phyloP scores from a whole-genome alignment of 2,329 filamentous ascomycete species.

The Alternaria sp. region DNA sequence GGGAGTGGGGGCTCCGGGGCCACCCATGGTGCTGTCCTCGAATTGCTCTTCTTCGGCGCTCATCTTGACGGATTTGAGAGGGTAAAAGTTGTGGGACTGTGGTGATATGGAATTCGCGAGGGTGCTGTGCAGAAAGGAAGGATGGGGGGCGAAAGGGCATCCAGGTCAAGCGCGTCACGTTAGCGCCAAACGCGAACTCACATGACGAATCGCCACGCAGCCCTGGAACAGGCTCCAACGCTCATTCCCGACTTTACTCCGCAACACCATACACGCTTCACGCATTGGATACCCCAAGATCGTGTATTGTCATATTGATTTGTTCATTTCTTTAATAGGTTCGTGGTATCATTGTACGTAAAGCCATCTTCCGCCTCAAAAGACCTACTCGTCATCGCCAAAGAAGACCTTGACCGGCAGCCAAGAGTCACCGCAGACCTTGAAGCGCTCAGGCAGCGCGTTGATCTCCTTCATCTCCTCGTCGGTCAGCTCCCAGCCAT shows the following conservation, averaged over 20 bases:
- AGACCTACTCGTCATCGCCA: constrained; percentile 74
- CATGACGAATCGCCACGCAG: constrained; percentile 18
- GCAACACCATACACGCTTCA: not conserved
- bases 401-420: constrained; percentile 82
- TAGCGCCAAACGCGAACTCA: constrained; percentile 37
- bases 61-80: constrained; percentile 43
- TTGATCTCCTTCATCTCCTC: constrained; percentile 76
- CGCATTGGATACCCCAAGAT: not conserved
- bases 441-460: constrained; percentile 76
- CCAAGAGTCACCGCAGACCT: constrained; percentile 72
- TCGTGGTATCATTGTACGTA: constrained; percentile 20
- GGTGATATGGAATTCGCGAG: not conserved
- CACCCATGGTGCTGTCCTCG: constrained; percentile 71
- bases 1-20: constrained; percentile 92
- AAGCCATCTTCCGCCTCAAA: not conserved
- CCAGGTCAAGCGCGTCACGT: constrained; percentile 11
- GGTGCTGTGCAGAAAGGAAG: constrained; percentile 5
- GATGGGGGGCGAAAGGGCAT: constrained; percentile 20
- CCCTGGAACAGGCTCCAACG: not conserved
- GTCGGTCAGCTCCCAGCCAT: constrained; percentile 74
- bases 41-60: constrained; percentile 66
- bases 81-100: not conserved
- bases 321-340: constrained; percentile 6
- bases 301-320: not conserved
- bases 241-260: not conserved